Evolutionary conservation across 108 stramenopile genomes (phyloP).

Genomic region (Chaetoceros tenuissimus): DNA sequence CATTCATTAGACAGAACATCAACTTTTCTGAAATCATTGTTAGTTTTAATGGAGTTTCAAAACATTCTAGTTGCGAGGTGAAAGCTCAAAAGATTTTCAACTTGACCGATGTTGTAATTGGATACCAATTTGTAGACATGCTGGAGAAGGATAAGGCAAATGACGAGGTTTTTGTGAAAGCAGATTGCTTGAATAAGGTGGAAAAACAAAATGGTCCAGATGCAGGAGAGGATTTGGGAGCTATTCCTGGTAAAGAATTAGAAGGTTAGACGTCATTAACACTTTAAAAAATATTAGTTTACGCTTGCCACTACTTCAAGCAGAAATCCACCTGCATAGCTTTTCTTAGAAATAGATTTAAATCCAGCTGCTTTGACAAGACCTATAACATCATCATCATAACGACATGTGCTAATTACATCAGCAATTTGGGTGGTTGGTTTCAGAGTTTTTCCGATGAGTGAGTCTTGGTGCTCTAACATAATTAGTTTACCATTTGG

Average conservation of each 20-base stretch:
- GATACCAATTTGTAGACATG: constrained; percentile 30
- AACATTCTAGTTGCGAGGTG: constrained; percentile 18
- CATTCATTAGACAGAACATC: constrained; percentile 7
- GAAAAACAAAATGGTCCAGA: constrained; percentile 46
- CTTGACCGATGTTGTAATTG: constrained; percentile 18
- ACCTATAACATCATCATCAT: no score
- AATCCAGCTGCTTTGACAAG: no score
- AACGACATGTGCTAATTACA: no score
- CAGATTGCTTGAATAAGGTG: constrained; percentile 49
- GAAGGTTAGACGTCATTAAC: no score
- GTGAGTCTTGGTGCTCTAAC: constrained; percentile 70
- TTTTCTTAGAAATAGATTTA: no score
- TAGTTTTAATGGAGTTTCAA: constrained; percentile 27
- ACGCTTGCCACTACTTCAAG: neutral
- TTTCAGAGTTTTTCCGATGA: no score
- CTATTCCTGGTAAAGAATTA: no score
- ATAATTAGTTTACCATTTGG: constrained; percentile 63
- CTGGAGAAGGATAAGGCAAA: constrained; percentile 4
- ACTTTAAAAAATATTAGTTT: neutral
- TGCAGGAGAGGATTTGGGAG: no score
- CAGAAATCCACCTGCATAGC: neutral
- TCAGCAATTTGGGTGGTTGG: no score
- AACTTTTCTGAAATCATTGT: constrained; percentile 25
- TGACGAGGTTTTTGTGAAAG: neutral
- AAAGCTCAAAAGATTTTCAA: constrained; percentile 31